Conservation (phyloP, 305 asterid species). For the Ilex paraguariensis region DNA sequence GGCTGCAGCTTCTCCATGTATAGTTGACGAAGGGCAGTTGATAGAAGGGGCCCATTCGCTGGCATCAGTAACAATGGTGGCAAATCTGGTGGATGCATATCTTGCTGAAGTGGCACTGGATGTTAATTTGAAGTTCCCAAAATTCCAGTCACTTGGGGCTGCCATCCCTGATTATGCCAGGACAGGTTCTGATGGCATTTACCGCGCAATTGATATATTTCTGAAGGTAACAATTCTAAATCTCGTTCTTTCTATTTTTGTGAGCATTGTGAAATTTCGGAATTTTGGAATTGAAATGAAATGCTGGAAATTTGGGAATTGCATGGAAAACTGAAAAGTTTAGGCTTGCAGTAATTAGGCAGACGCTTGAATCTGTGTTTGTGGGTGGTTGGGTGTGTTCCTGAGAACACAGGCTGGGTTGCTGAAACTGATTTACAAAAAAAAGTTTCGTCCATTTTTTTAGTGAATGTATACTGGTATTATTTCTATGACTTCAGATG, state of each 20-base stretch:
- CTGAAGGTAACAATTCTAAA: conserved; percentile 69
- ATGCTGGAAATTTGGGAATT: not conserved
- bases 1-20: conserved; percentile 52
- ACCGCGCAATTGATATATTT: conserved; percentile 83
- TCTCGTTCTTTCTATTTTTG: not conserved
- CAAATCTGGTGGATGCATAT: conserved; percentile 73
- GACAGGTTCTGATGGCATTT: conserved; percentile 70
- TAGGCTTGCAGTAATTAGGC: too few species aligned
- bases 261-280: not conserved
- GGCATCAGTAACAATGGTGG: conserved; percentile 71
- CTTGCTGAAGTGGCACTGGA: conserved; percentile 89
- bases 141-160: conserved; percentile 77
- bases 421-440: too few species aligned
- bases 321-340: too few species aligned
- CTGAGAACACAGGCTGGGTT: not conserved
- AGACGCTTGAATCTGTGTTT: not conserved
- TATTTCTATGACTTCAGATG: too few species aligned
- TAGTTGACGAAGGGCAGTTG: conserved; percentile 42
- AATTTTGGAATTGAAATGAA: not conserved
- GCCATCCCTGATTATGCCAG: conserved; percentile 84
- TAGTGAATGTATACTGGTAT: too few species aligned
- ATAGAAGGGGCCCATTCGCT: conserved; percentile 21
- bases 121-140: conserved; percentile 68
- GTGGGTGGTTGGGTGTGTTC: not conserved
- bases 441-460: too few species aligned